Conservation (phyloP, 2,329 filamentous ascomycete species). For the Monosporascus sp. region DNA sequence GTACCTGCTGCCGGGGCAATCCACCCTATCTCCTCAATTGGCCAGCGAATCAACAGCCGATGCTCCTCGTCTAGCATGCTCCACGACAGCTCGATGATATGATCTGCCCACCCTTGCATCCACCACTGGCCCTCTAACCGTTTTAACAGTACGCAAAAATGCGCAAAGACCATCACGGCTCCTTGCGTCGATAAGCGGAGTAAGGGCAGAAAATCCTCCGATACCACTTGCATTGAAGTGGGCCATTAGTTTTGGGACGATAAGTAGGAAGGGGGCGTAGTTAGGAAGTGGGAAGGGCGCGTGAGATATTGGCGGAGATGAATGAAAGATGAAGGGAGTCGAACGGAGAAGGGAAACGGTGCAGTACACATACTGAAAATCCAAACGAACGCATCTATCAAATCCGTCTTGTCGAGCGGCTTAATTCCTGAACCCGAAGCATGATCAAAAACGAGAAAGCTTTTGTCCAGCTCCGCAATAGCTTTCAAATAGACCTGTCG, state of each 20-base stretch:
- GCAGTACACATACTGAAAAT: slow-evolving; percentile 12
- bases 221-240: slow-evolving; percentile 2
- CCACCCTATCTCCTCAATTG: slow-evolving; percentile 10
- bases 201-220: slow-evolving; percentile 19
- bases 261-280: no score
- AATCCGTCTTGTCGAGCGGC: background rate
- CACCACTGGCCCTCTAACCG: slow-evolving; percentile 9
- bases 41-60: slow-evolving; percentile 12
- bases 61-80: slow-evolving; percentile 13
- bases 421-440: background rate
- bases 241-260: no score
- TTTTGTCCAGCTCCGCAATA: slow-evolving; percentile 8
- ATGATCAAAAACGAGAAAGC: slow-evolving; percentile 2
- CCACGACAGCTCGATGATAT: slow-evolving; percentile 10
- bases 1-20: no score
- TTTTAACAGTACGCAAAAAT: slow-evolving; percentile 10
- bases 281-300: no score
- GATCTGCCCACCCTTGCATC: slow-evolving; percentile 12
- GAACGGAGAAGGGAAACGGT: no score
- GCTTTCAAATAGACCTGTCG: slow-evolving; percentile 1
- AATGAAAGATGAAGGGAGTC: no score
- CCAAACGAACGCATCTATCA: slow-evolving; percentile 27
- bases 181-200: slow-evolving; percentile 17
- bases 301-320: no score
- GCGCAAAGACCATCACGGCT: slow-evolving; percentile 29